Conservation (phyloP, 352 stramenopile species). For the Pythium dissotocum region DNA sequence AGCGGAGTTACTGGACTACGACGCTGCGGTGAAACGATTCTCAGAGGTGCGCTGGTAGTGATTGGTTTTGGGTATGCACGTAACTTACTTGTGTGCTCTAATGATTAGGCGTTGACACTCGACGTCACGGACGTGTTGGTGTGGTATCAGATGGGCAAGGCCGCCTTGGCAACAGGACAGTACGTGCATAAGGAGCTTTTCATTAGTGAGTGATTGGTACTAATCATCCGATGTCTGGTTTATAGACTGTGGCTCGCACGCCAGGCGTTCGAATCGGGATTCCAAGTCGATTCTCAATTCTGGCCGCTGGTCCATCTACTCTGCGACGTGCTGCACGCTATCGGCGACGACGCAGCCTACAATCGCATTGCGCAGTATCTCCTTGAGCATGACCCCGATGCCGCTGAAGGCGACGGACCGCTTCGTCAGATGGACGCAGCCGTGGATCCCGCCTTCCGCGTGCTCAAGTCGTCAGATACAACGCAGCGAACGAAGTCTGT, state of each 20-base stretch:
- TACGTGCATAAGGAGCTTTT: conserved; percentile 12
- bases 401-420: neutral
- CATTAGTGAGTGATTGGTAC: neutral
- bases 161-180: conserved; percentile 60
- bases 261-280: conserved; percentile 54
- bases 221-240: neutral
- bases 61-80: neutral
- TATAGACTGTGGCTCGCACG: conserved; percentile 61
- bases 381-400: conserved; percentile 40
- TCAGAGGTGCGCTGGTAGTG: conserved; percentile 27
- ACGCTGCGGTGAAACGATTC: conserved; percentile 48
- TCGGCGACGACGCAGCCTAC: conserved; percentile 57
- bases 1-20: conserved; percentile 42
- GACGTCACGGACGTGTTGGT: conserved; percentile 77
- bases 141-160: conserved; percentile 68
- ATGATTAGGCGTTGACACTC: conserved; percentile 43
- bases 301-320: conserved; percentile 63
- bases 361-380: conserved; percentile 47
- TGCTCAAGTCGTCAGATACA: neutral
- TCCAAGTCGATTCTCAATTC: conserved; percentile 57
- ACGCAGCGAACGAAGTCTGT: neutral
- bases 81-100: neutral
- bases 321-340: conserved; percentile 55
- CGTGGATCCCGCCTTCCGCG: conserved; percentile 10
- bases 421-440: conserved; percentile 4